A percentile compares a stretch with the other conserved stretches of the same genome.
Conservation (phyloP, 176 grass and related monocot species). For the Raddia distichophylla region DNA sequence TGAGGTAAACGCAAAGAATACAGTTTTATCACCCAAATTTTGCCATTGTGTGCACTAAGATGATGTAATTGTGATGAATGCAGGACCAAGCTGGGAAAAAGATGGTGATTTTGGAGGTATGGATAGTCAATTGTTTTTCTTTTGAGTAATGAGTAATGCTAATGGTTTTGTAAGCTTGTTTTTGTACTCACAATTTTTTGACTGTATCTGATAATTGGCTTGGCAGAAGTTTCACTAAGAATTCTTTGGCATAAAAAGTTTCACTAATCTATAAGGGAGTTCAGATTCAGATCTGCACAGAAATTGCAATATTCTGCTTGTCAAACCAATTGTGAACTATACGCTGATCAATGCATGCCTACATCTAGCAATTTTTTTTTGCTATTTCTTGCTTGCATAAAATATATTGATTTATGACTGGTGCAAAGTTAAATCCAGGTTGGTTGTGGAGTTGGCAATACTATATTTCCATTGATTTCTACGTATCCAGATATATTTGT, state of each 20-base stretch:
- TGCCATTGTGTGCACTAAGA: constrained; percentile 2
- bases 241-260: neutral
- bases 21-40: neutral
- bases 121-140: neutral
- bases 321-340: neutral
- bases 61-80: constrained; percentile 26
- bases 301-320: neutral
- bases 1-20: constrained; percentile 48
- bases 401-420: constrained; percentile 8
- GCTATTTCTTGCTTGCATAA: constrained; percentile 31
- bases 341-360: neutral
- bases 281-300: neutral
- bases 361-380: constrained; percentile 7
- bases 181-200: constrained; percentile 5
- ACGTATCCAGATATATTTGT: constrained; percentile 81
- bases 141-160: constrained; percentile 8
- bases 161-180: constrained; percentile 26
- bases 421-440: constrained; percentile 57
- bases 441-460: constrained; percentile 92
- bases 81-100: constrained; percentile 50
- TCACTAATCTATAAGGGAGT: neutral
- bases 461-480: constrained; percentile 77
- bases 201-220: neutral
- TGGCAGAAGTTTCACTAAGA: neutral
- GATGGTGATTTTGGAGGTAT: constrained; percentile 79